Evolutionary conservation across 1,284 basidiomycete species (phyloP), one percentile per base, ranked within the genome.

Genomic region (Fomitopsis palustris): DNA sequence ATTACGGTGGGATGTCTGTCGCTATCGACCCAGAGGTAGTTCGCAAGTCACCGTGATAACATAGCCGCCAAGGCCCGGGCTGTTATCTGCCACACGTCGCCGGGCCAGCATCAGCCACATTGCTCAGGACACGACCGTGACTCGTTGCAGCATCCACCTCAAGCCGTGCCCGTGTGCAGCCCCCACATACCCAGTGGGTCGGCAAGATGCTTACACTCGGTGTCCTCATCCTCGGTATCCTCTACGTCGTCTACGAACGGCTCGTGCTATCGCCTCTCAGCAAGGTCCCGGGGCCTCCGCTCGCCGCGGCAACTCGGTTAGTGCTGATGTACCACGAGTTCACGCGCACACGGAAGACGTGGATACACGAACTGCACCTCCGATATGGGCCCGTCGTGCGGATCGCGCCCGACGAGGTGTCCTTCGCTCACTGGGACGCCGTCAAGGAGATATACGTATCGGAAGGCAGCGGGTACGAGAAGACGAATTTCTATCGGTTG

Each of bases 321-420:
- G 66, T 65, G 47, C 62, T 70, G 39, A 65, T 69, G 58, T 66
- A 66, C 57, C 59, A 65, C 31, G 65, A 68, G 57, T 61, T 67
- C 59, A 56, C 47, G 2, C 60, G 64, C 17, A 52, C 38, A 2
- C 39, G 65, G 12, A 58, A 63, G 9, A 37, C 23, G 19, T 68
- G 64, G 63, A 63, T 70, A 10, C 69, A 67, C 56, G 45, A 43
- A 1, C 54, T 70, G 19, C 70, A 72, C 43, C 31, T 62, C 31
- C 58, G 62, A 31, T 69, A 70, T 39, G 70, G 70, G 0, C 65
- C 67, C 3, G 55, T 68, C 5, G 70, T 72, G 21, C 69, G 69
- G 9, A 58, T 72, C 12, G 69, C 67, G 0, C 70, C 70, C 3
- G 57, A 70, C 43, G 70, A 72, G 57, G 64, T 72, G 9, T 65